These are phyloP conservation scores for Chlamydomonas eustigma DNA, from an alignment of 139 green algal genomes.

Conservation along the genomic window DNA sequence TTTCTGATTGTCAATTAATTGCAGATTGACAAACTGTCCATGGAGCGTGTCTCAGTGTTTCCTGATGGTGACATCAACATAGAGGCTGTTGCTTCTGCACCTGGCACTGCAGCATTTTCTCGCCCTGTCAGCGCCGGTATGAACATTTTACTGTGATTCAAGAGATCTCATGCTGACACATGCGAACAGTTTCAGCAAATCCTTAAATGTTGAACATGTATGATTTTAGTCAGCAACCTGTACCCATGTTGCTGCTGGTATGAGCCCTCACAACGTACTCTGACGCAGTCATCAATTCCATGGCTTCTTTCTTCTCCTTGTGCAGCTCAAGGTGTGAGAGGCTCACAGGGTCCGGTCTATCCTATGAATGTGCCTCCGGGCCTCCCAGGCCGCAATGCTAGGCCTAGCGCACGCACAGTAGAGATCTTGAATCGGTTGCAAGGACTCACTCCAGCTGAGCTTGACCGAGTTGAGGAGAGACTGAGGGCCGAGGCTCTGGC, in stretches of 20 bases:
- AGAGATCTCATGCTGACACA: too few relatives aligned
- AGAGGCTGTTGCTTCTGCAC: conserved; percentile 47
- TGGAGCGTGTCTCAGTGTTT: conserved; percentile 76
- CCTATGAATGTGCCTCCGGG: not conserved
- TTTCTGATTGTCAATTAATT: too few relatives aligned
- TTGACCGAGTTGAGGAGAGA: conserved; percentile 9
- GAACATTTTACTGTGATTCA: not conserved
- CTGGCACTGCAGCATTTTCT: conserved; percentile 30
- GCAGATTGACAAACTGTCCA: conserved; percentile 61
- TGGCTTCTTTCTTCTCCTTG: too few relatives aligned
- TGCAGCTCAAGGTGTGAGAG: not conserved
- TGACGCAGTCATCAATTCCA: too few relatives aligned
- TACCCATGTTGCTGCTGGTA: not conserved
- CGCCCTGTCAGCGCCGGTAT: not conserved
- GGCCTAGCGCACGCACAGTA: not conserved
- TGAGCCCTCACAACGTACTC: not conserved
- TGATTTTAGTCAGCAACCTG: not conserved
- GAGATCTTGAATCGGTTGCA: conserved; percentile 11
- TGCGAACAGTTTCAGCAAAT: not conserved
- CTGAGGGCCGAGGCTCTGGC: conserved; percentile 9
- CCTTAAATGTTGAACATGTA: not conserved
- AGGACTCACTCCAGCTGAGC: not conserved
- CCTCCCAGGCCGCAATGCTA: not conserved
- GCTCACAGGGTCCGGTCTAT: not conserved
- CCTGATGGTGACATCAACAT: conserved; percentile 82